phyloP scores from a whole-genome alignment of 2,329 filamentous ascomycete species.

The Calonectria pteridis region DNA sequence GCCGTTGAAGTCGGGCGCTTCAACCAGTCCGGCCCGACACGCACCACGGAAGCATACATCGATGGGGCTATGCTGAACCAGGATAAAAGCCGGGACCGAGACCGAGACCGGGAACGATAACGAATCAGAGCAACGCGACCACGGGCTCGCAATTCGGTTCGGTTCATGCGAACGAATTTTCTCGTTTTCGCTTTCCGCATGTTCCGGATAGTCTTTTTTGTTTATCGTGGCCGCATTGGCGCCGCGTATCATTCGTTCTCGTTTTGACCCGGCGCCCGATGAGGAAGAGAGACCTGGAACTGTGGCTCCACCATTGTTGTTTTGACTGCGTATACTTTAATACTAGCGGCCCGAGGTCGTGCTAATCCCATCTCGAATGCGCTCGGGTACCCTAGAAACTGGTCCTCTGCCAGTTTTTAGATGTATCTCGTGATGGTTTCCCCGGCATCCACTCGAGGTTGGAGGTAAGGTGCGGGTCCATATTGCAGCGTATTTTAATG shows the following conservation, averaged over 20 bases:
- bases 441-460: neutral
- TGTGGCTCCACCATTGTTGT: neutral
- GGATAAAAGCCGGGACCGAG: neutral
- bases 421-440: neutral
- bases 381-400: neutral
- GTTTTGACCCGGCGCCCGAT: neutral
- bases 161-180: neutral
- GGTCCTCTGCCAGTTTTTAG: neutral
- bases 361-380: neutral
- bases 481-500: neutral
- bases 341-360: no score
- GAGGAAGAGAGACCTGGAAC: neutral
- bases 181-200: neutral
- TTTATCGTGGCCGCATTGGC: neutral
- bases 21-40: neutral
- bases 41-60: neutral
- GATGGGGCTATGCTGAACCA: neutral
- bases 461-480: neutral
- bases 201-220: neutral
- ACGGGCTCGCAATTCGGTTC: neutral
- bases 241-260: neutral
- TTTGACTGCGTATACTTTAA: neutral
- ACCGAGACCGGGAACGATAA: neutral
- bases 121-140: neutral
- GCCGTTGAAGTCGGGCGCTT: neutral